Evolutionary conservation across 192 early-diverging fungal species (phyloP).

Genomic region (Backusella morwellensis): DNA sequence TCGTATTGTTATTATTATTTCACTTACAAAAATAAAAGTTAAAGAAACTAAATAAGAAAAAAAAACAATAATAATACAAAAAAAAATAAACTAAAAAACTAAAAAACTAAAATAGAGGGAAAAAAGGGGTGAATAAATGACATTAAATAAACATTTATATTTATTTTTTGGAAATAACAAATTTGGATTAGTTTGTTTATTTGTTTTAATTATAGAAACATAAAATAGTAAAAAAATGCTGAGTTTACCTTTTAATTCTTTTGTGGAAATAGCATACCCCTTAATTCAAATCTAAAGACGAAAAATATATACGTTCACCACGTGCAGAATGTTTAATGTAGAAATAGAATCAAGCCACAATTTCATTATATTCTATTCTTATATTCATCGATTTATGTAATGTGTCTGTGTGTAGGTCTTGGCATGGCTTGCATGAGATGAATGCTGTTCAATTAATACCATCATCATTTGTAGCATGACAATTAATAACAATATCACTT

Average conservation of each 20-base stretch:
- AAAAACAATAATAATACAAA: neutral
- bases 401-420: too few species aligned
- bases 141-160: constrained; percentile 4
- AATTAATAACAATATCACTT: neutral
- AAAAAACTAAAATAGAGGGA: neutral
- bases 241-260: neutral
- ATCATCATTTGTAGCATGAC: too few species aligned
- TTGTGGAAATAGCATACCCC: neutral
- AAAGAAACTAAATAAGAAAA: neutral
- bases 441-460: too few species aligned
- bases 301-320: neutral
- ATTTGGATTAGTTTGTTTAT: neutral
- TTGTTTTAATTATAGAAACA: neutral
- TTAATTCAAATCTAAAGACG: neutral
- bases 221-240: neutral
- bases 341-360: neutral
- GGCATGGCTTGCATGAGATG: too few species aligned
- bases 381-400: neutral
- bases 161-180: neutral
- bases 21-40: neutral
- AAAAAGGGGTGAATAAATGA: neutral
- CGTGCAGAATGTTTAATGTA: neutral
- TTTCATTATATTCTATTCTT: neutral
- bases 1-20: neutral
- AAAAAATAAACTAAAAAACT: neutral